Base-by-base conservation (phyloP, 2,329 filamentous ascomycete genomes). In the Madurella mycetomatis region DNA sequence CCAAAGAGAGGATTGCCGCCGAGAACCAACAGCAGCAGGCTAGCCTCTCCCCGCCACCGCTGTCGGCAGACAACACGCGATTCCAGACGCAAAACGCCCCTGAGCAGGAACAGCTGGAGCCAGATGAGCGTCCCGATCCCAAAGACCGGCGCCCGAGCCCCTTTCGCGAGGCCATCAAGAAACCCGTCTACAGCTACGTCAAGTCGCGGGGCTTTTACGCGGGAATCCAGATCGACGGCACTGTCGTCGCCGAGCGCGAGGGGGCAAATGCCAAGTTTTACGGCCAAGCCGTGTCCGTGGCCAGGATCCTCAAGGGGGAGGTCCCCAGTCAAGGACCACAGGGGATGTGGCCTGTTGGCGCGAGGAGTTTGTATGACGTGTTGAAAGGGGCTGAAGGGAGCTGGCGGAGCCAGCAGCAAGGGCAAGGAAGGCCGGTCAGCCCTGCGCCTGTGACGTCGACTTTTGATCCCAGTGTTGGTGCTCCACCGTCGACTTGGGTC, bases 231-330 rank as follows among this genome's bases (percentile, higher is more conserved):
- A 80, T 95, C 34, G 91, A 96, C 65, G 92, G 92, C 25, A 95
- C 90, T 0, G 82, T 95, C 11, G 79, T 96, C 47, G 88, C 92
- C 25, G 89, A 95, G 70, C 83, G 91, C 48, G 86, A 82, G n/a
- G 89, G 92, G 54, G 92, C 92, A 66, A 96, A 96, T 65, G 86
- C 90, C 49, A 81, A 82, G 5, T 96, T 96, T 66, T 96, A 95
- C 68, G 86, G 87, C 18, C 77, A 87, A n/a, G 61, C 66, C 4
- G 65, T 81, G 19, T 62, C 72, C 0, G 77, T 76, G 1, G 69
- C 74, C 19, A 70, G 71, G 56, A 81, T 82, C 51, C 66, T 82
- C 12, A 69, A 66, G 3, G 77, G 76, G 19, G 71, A 76, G 41
- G 73, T 77, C 0, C 63, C 68, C 0, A 47, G 60, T 7, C 58